These are phyloP conservation scores for Sinapis alba DNA, from an alignment of 441 rosid species.

Conservation along the genomic window DNA sequence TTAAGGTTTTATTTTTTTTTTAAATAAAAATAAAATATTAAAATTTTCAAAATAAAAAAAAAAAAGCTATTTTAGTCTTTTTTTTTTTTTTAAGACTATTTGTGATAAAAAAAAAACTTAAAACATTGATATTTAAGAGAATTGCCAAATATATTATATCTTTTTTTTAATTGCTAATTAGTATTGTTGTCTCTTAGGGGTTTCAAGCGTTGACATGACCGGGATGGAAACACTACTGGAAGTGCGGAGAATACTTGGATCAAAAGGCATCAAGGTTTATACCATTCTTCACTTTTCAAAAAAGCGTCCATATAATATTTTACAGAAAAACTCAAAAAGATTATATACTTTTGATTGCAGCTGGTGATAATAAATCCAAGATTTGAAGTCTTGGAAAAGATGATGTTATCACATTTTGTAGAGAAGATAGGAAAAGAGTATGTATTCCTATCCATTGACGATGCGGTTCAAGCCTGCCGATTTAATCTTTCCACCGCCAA, in stretches of 20 bases:
- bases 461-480: conserved; percentile 57
- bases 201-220: conserved; percentile 68
- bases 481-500: conserved; percentile 40
- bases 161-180: background rate
- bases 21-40: too few species aligned
- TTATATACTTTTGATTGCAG: conserved; percentile 40
- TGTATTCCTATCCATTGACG: conserved; percentile 63
- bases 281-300: background rate
- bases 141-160: too few species aligned
- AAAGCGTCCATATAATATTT: background rate
- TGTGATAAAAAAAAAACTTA: too few species aligned
- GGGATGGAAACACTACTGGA: conserved; percentile 72
- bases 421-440: conserved; percentile 62
- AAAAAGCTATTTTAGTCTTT: too few species aligned
- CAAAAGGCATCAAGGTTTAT: conserved; percentile 55
- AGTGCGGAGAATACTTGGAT: conserved; percentile 49
- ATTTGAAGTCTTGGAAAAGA: conserved; percentile 74
- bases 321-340: background rate
- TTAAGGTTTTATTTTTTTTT: too few species aligned
- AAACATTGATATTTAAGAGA: too few species aligned
- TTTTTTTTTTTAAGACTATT: too few species aligned
- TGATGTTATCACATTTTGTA: conserved; percentile 61
- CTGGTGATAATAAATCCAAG: conserved; percentile 75
- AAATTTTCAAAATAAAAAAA: too few species aligned
- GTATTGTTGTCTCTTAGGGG: conserved; percentile 47